Conservation (phyloP, 2,329 filamentous ascomycete genomes). For the Stagonosporopsis rhizophila region DNA sequence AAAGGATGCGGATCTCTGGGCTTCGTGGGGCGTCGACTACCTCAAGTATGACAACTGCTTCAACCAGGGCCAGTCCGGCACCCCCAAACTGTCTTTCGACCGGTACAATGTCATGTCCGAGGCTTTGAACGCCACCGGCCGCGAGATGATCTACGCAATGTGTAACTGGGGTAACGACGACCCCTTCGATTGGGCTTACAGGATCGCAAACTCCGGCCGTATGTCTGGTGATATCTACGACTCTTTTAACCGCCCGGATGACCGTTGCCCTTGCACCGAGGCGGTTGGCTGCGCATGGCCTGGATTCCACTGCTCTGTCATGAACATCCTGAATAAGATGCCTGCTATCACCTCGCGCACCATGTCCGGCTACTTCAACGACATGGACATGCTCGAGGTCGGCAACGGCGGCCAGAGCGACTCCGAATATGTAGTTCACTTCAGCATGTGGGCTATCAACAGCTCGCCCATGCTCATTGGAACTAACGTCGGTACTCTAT, state of each 20-base stretch:
- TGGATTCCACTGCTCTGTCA: conserved; percentile 57
- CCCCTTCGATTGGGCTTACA: conserved; percentile 55
- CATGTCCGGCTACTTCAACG: conserved; percentile 56
- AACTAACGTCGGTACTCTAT: conserved; percentile 52
- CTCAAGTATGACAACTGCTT: conserved; percentile 64
- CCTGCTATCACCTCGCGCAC: conserved; percentile 51
- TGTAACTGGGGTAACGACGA: conserved; percentile 63
- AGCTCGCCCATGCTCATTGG: conserved; percentile 59
- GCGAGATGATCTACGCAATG: conserved; percentile 56
- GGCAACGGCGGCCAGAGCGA: conserved; percentile 53
- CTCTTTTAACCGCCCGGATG: conserved; percentile 54
- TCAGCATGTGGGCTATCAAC: conserved; percentile 59
- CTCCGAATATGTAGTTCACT: conserved; percentile 54
- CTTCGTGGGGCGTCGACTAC: conserved; percentile 58
- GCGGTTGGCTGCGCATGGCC: conserved; percentile 54
- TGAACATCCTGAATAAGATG: conserved; percentile 61
- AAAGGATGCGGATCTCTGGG: conserved; percentile 61
- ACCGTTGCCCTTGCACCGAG: conserved; percentile 52
- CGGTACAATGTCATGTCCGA: conserved; percentile 58
- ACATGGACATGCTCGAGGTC: conserved; percentile 59
- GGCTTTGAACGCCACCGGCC: conserved; percentile 56
- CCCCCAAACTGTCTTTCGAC: conserved; percentile 54
- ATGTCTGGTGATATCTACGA: conserved; percentile 58
- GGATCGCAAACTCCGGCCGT: conserved; percentile 57
- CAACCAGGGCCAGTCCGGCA: conserved; percentile 61